These are phyloP conservation scores for Macrocystidia cucumis DNA, from an alignment of 1,284 basidiomycete species.

Conservation along the genomic window DNA sequence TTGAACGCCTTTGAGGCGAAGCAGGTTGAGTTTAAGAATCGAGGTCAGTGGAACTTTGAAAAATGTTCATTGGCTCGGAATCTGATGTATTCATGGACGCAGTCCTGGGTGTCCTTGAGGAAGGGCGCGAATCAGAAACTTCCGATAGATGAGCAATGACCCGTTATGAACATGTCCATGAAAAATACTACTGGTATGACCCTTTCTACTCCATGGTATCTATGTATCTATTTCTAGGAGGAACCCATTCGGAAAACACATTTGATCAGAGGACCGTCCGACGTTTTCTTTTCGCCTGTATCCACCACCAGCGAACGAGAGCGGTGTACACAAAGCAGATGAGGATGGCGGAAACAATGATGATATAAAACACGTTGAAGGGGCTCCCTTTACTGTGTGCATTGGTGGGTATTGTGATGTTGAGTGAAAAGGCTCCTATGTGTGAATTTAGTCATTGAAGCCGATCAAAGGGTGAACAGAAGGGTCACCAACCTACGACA, in stretches of 20 bases:
- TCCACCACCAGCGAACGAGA: slow-evolving; percentile 53
- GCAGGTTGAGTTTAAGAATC: slow-evolving; percentile 45
- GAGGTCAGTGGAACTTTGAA: slow-evolving; percentile 51
- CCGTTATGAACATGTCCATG: too few relatives aligned
- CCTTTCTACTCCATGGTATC: too few relatives aligned
- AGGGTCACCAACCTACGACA: slow-evolving; percentile 43
- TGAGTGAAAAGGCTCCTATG: slow-evolving; percentile 58
- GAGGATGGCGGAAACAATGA: slow-evolving; percentile 33
- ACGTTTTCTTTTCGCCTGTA: slow-evolving; percentile 33
- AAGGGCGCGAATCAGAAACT: too few relatives aligned
- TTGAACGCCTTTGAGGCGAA: slow-evolving; percentile 50
- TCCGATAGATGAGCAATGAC: too few relatives aligned
- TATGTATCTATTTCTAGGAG: too few relatives aligned
- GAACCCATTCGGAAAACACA: too few relatives aligned
- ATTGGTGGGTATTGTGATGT: slow-evolving; percentile 40
- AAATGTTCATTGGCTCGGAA: too few relatives aligned
- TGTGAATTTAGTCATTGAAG: slow-evolving; percentile 1
- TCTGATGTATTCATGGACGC: too few relatives aligned
- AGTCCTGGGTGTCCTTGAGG: too few relatives aligned
- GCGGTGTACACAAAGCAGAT: slow-evolving; percentile 31
- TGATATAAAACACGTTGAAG: slow-evolving; percentile 39
- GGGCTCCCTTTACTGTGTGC: slow-evolving; percentile 15
- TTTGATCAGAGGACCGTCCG: slow-evolving; percentile 15
- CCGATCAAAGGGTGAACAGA: background rate
- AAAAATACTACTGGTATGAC: too few relatives aligned